phyloP scores from a whole-genome alignment of 805 yeast genomes.

The Hanseniaspora taiwanica region DNA sequence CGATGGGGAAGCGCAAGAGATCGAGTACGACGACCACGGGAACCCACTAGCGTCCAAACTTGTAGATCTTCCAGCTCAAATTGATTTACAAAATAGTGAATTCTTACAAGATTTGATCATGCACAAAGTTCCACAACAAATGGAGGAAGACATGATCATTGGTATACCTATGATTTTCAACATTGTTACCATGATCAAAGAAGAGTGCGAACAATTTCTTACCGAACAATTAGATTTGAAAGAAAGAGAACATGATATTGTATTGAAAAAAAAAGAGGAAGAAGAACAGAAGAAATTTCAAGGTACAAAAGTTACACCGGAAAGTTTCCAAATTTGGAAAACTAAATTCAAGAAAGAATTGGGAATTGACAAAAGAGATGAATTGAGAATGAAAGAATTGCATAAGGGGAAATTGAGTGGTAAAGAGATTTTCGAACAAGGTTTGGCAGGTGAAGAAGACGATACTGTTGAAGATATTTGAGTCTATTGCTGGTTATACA shows the following conservation, averaged over 20 bases:
- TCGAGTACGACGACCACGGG: constrained; percentile 31
- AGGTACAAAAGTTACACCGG: constrained; percentile 82
- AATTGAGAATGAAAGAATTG: constrained; percentile 36
- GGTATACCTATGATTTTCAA: constrained; percentile 93
- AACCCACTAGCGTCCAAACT: constrained; percentile 33
- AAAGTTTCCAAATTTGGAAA: constrained; percentile 67
- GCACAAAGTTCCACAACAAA: constrained; percentile 18
- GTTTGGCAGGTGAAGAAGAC: constrained; percentile 64
- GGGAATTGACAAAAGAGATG: constrained; percentile 49
- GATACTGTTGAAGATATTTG: too few species aligned
- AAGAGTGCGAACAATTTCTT: constrained; percentile 60
- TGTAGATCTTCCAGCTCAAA: constrained; percentile 41
- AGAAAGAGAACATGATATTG: constrained; percentile 47
- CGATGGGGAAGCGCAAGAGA: constrained; percentile 12
- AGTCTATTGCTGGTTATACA: too few species aligned
- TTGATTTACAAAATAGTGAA: constrained; percentile 20
- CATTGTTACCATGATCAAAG: constrained; percentile 63
- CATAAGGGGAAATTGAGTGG: constrained; percentile 78
- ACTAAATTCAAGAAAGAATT: constrained; percentile 53
- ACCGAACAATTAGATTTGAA: constrained; percentile 38
- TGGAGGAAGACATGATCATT: constrained; percentile 47
- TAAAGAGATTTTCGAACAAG: constrained; percentile 77
- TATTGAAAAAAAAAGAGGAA: constrained; percentile 49
- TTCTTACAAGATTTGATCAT: constrained; percentile 35
- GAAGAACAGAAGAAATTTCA: constrained; percentile 81